These are phyloP conservation scores for Spizellomyces sp. DNA, from an alignment of 192 early-diverging fungal genomes.

Conservation along the genomic window DNA sequence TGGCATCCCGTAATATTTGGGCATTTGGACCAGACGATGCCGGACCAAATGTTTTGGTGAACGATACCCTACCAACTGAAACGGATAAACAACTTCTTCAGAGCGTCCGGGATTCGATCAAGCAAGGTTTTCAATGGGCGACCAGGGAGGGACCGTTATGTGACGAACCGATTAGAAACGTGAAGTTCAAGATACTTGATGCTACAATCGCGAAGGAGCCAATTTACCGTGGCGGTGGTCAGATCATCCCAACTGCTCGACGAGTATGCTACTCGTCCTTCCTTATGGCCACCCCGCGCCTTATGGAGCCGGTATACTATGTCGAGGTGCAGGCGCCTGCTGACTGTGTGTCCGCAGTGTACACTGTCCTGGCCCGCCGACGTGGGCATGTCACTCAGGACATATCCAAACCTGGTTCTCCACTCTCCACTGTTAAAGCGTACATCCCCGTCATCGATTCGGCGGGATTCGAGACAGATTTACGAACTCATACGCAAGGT, in stretches of 20 bases:
- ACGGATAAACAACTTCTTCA: conserved; percentile 79
- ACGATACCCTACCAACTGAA: conserved; percentile 94
- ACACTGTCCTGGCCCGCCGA: conserved; percentile 89
- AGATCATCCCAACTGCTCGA: conserved; percentile 95
- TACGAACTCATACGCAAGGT: conserved; percentile 94
- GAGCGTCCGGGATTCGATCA: conserved; percentile 80
- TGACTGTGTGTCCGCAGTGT: conserved; percentile 92
- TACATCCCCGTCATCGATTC: conserved; percentile 96
- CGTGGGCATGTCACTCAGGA: conserved; percentile 95
- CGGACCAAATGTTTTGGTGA: conserved; percentile 91
- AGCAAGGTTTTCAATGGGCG: conserved; percentile 98
- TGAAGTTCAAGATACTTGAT: conserved; percentile 92
- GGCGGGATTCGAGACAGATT: conserved; percentile 94
- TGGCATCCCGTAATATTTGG: conserved; percentile 94
- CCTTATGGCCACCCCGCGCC: conserved; percentile 88
- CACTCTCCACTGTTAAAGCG: conserved; percentile 91
- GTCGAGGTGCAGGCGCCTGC: conserved; percentile 98
- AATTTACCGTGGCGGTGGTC: conserved; percentile 92
- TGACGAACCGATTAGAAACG: conserved; percentile 96
- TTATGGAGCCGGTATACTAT: conserved; percentile 97
- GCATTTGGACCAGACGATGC: conserved; percentile 94
- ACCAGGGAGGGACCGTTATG: conserved; percentile 93
- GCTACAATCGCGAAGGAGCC: conserved; percentile 82
- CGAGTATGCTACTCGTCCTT: conserved; percentile 97
- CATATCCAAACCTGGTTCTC: conserved; percentile 90